Conservation (phyloP, 257 asterid genomes). For the Paraleonurus japonicus region DNA sequence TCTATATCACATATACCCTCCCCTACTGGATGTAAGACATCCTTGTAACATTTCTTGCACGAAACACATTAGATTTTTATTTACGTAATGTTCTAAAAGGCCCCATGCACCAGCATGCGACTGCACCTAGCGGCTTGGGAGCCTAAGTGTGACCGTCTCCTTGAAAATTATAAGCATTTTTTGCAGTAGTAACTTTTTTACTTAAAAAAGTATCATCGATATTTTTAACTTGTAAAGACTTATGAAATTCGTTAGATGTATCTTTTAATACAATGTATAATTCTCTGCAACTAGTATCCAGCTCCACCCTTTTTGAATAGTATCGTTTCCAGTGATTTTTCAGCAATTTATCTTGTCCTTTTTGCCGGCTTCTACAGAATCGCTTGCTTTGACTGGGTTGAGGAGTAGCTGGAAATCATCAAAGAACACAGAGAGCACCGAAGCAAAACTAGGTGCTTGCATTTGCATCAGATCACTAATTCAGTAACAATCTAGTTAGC, state of each 20-base stretch:
- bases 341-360: background rate
- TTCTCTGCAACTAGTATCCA: background rate
- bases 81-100: background rate
- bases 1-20: background rate
- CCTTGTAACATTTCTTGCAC: background rate
- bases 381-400: background rate
- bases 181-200: background rate
- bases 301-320: background rate
- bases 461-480: slow-evolving; percentile 12
- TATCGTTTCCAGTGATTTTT: background rate
- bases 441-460: background rate
- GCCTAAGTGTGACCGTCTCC: too few species aligned
- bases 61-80: too few species aligned
- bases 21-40: background rate
- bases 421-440: background rate
- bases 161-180: background rate
- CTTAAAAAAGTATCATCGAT: background rate
- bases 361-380: background rate
- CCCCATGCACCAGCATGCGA: background rate
- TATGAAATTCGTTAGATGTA: background rate
- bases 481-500: background rate
- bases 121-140: background rate
- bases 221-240: background rate
- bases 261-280: background rate
- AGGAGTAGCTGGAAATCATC: background rate